These are phyloP conservation scores for Suillus plorans DNA, from an alignment of 768 basidiomycete genomes.

Conservation along the genomic window DNA sequence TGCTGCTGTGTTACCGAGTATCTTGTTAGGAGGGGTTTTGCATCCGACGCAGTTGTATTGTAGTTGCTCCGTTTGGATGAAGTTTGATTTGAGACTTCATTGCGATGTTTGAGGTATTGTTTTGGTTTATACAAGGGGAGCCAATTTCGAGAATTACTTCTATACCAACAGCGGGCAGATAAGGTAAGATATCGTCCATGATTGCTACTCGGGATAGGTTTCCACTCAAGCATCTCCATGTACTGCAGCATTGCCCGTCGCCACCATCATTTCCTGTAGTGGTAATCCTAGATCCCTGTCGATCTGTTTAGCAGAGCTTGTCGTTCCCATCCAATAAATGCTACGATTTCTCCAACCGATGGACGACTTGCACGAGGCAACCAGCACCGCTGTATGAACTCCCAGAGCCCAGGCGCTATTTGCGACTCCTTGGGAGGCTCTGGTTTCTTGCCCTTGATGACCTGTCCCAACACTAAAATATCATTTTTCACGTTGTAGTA, in stretches of 20 bases:
- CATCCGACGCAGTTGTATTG: neutral
- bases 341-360: neutral
- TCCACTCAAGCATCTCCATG: neutral
- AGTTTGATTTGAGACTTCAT: neutral
- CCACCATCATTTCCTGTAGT: neutral
- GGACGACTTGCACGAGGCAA: neutral
- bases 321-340: neutral
- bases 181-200: neutral
- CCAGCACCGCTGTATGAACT: neutral
- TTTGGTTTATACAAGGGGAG: neutral
- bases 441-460: constrained; percentile 6
- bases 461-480: constrained; percentile 2
- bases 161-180: neutral
- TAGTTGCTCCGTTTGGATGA: neutral
- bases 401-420: neutral
- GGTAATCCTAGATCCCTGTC: neutral
- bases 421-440: neutral
- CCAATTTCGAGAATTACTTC: neutral
- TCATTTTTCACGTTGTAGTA: constrained; percentile 9
- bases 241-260: neutral
- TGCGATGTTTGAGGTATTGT: neutral
- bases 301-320: neutral
- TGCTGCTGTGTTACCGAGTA: neutral
- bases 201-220: neutral
- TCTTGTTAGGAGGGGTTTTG: neutral